Conservation (phyloP, 495 filamentous ascomycete genomes). For the Aspergillus saccharolyticus region DNA sequence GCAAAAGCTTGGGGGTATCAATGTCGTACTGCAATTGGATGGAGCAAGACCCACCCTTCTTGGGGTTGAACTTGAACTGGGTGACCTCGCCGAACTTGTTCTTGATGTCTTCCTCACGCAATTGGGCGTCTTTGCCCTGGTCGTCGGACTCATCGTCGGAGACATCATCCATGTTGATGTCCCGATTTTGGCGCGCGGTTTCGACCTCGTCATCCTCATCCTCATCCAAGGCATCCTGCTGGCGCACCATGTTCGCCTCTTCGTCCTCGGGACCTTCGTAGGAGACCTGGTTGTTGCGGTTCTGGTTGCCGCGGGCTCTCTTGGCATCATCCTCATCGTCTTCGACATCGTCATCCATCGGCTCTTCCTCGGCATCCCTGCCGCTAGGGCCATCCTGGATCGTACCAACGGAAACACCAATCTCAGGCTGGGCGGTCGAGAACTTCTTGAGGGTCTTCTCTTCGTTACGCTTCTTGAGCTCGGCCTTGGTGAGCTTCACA, state of each 20-base stretch:
- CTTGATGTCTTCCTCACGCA: constrained; percentile 64
- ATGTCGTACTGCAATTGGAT: constrained; percentile 81
- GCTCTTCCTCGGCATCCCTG: constrained; percentile 52
- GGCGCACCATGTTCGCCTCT: constrained; percentile 65
- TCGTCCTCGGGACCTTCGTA: constrained; percentile 92
- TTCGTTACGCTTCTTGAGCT: constrained; percentile 70
- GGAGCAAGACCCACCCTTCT: constrained; percentile 65
- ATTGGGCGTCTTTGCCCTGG: constrained; percentile 38
- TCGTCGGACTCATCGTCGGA: constrained; percentile 37
- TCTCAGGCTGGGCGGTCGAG: constrained; percentile 67
- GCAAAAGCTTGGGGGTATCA: constrained; percentile 80
- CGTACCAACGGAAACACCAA: constrained; percentile 71
- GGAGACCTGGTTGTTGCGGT: constrained; percentile 71
- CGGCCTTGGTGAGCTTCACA: constrained; percentile 60
- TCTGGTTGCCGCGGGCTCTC: constrained; percentile 64
- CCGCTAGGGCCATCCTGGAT: constrained; percentile 56
- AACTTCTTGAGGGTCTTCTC: constrained; percentile 55
- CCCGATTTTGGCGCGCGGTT: constrained; percentile 12
- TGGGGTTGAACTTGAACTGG: constrained; percentile 75
- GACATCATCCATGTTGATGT: constrained; percentile 31
- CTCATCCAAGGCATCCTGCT: constrained; percentile 37
- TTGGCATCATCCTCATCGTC: constrained; percentile 86
- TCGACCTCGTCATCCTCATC: constrained; percentile 42
- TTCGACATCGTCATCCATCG: constrained; percentile 67
- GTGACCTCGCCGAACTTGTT: constrained; percentile 58